These are phyloP conservation scores for Sarocladium strictum DNA, from an alignment of 2,329 filamentous ascomycete species.

Conservation along the genomic window DNA sequence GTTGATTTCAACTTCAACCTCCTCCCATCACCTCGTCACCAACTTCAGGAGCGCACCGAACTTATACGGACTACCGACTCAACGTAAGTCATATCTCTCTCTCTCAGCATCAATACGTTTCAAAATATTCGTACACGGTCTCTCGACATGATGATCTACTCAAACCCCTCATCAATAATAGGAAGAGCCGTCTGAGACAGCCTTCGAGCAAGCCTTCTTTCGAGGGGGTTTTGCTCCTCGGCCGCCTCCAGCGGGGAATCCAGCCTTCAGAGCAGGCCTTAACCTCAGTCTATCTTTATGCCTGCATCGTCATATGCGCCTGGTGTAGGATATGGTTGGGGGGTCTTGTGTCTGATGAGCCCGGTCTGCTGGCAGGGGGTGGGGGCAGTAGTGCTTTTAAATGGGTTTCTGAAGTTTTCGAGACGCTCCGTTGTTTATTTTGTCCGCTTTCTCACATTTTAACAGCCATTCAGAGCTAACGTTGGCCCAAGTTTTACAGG, in stretches of 20 bases:
- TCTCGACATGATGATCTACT: conserved; percentile 35
- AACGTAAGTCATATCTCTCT: conserved; percentile 3
- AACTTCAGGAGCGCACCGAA: too few relatives aligned
- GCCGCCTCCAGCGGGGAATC: conserved; percentile 9
- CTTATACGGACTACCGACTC: not conserved
- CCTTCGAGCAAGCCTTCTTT: conserved; percentile 17
- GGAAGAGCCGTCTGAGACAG: conserved; percentile 44
- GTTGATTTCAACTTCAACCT: not conserved
- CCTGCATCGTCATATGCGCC: conserved; percentile 30
- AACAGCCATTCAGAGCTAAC: conserved; percentile 1
- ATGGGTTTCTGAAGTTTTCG: conserved; percentile 36
- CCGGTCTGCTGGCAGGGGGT: conserved; percentile 23
- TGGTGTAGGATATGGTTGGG: conserved; percentile 13
- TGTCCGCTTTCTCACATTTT: not conserved
- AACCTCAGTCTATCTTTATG: not conserved
- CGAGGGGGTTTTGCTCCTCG: conserved; percentile 8
- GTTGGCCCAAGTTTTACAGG: not conserved
- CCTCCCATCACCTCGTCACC: not conserved
- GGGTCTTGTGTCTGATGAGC: conserved; percentile 10
- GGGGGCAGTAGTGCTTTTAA: conserved; percentile 39
- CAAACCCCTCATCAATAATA: conserved; percentile 30
- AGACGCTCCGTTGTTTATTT: not conserved
- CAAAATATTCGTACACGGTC: conserved; percentile 9
- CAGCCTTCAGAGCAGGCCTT: not conserved
- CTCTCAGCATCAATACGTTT: not conserved